Conservation (phyloP, 192 early-diverging fungal genomes). For the Pilaira anomala region DNA sequence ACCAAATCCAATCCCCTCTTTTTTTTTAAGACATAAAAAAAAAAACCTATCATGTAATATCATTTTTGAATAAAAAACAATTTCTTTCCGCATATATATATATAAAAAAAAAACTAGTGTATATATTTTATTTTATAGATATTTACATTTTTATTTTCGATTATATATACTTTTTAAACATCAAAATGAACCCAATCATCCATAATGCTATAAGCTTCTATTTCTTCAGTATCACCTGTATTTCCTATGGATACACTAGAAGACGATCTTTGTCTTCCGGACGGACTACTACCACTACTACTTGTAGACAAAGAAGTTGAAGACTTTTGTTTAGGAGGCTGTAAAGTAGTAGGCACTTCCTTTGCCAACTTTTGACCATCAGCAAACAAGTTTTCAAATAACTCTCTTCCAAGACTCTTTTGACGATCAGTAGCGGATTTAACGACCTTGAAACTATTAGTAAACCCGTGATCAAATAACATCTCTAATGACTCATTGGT, state of each 20-base stretch:
- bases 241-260: neutral
- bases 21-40: too few species aligned
- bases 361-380: slow-evolving; percentile 51
- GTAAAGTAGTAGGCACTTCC: slow-evolving; percentile 4
- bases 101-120: too few species aligned
- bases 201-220: slow-evolving; percentile 43
- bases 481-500: slow-evolving; percentile 81
- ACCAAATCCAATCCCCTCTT: too few species aligned
- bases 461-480: slow-evolving; percentile 76
- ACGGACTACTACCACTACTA: slow-evolving; percentile 21
- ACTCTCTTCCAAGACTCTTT: slow-evolving; percentile 49
- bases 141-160: too few species aligned
- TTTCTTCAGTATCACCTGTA: slow-evolving; percentile 27
- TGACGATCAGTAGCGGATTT: slow-evolving; percentile 52
- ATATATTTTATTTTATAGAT: too few species aligned
- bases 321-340: neutral
- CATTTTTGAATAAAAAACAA: too few species aligned
- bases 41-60: too few species aligned
- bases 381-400: slow-evolving; percentile 55
- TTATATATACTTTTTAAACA: too few species aligned
- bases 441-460: slow-evolving; percentile 54
- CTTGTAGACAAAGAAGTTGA: slow-evolving; percentile 3
- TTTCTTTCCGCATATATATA: too few species aligned
- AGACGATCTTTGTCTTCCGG: slow-evolving; percentile 2
- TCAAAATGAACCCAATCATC: slow-evolving; percentile 22